phyloP scores from a whole-genome alignment of 169 alveolate genomes.

The Theileria equi region DNA sequence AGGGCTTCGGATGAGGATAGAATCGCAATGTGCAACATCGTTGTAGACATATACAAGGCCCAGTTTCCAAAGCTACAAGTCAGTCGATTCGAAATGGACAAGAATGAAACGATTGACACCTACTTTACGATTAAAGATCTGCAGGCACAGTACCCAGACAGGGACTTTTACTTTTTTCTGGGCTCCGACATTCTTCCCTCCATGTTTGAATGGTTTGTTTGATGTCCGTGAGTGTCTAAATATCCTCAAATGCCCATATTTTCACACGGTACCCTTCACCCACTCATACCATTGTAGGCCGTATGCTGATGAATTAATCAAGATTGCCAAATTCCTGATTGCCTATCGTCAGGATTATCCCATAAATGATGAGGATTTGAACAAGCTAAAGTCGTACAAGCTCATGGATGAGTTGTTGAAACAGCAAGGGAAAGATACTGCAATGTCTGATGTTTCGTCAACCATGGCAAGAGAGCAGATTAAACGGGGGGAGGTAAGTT shows the following conservation, averaged over 20 bases:
- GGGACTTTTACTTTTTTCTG: conserved; percentile 52
- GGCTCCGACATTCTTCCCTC: conserved; percentile 60
- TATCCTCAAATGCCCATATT: too few relatives aligned
- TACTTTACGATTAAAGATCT: conserved; percentile 48
- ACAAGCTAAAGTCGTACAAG: conserved; percentile 26
- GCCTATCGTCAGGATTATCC: conserved; percentile 54
- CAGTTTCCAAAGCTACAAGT: conserved; percentile 5
- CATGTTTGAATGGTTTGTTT: conserved; percentile 37
- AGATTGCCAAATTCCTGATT: conserved; percentile 43
- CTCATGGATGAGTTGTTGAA: conserved; percentile 33
- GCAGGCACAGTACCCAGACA: conserved; percentile 29
- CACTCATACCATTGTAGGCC: too few relatives aligned
- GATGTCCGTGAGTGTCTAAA: too few relatives aligned
- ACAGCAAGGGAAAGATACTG: conserved; percentile 1
- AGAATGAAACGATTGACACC: conserved; percentile 26
- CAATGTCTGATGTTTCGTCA: conserved; percentile 56
- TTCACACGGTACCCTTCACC: too few relatives aligned
- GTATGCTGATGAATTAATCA: conserved; percentile 24
- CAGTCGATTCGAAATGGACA: conserved; percentile 34
- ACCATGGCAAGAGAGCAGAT: conserved; percentile 45
- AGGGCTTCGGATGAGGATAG: conserved; percentile 39
- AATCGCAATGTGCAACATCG: conserved; percentile 33
- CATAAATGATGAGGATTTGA: conserved; percentile 25
- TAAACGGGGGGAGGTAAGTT: conserved; percentile 8
- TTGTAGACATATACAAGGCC: neutral